Evolutionary conservation across 768 basidiomycete genomes (phyloP), one percentile per base, ranked within the genome.

Genomic region (Boletales sp.): DNA sequence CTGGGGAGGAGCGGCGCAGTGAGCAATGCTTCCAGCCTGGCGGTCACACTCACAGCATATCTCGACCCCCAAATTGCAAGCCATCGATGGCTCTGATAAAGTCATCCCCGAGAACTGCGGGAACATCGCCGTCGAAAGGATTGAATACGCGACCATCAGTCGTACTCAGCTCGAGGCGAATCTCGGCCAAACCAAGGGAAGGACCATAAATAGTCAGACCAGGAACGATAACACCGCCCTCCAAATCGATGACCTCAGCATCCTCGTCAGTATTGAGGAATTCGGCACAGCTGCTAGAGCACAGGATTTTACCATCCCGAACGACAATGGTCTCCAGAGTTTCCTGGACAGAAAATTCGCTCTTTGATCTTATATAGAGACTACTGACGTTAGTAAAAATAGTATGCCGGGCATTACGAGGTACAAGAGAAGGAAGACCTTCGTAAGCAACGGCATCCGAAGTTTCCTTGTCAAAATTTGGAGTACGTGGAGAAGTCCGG

Each of bases 171-270:
- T 93, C 92, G 41, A 74, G 66, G 29, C 72, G 62, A 24, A 94
- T 91, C 56, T 87, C 82, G 48, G 80, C 74, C 46, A 90, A 62
- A 1, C 90, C 91, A 8, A 94, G 65, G 11, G 78, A 74, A 21
- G 85, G 77, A 1, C 91, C 91, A 53, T 81, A 90, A 2, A 84
- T 80, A 13, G 85, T 77, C 42, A 92, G 66, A 1, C 83, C 86
- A 2, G 90, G 86, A 73, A 73, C 69, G 43, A 86, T 79, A 0
- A 77, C 75, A 4, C 92, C 92, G 1, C 86, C 87, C 51, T 83
- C 70, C 12, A 94, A 75, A 65, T 93, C 80, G 34, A 93, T 66
- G 27, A 74, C 46, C 4, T 58, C 66, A 3, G 69, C 65, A 31
- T 63, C 45, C 24, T 58, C 59, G 19, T 37, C 49, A 11, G 60